Evolutionary conservation across 164 flowering plant genomes (phyloP), one percentile per base, ranked within the genome.

Genomic region (Aristolochia californica): DNA sequence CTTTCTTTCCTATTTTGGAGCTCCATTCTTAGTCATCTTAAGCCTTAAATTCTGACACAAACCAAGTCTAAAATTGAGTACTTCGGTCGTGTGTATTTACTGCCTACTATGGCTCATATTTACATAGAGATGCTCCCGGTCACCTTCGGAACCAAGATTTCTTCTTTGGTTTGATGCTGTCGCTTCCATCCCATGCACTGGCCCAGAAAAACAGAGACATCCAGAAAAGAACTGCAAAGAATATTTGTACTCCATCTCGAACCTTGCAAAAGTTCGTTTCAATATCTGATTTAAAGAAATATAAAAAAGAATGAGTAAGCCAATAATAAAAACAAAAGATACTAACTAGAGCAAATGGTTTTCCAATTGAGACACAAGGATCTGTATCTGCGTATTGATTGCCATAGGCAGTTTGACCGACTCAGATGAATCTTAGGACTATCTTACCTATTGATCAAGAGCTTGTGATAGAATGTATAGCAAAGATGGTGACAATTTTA

Each of bases 201-300:
- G 80, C 67, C 97, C 95, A 90, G 78, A 90, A 90, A 72, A 87
- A 87, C 48, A 90, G 72, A 40, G 95, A 82, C 87, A 90, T 78
- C 97, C 93, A 87, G 69, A 90, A 82, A 43, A 90, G 71, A 63
- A 85, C 93, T 28, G 88, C 90, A 67, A 83, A 69, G 72, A 85
- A 90, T 52, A 90, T 80, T 68, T 70, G 82, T 53, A 69, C 63
- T 21, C 66, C 73, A 59, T 87, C 88, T 67, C 75, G 78, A 55
- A 80, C 25, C 62, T 30, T 66, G n/a, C 50, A 55, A 23, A 70
- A 38, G 30, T 55, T 63, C 49, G 38, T 38, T 53, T 55, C 65
- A 22, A 63, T 8, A 52, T 48, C 70, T 70, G 67, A 55, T 62
- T 53, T 38, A 62, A n/a, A 56, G 26, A n/a, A 43, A 63, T n/a